These are phyloP conservation scores for Diaporthe batatas DNA, from an alignment of 2,329 filamentous ascomycete species.

Conservation along the genomic window DNA sequence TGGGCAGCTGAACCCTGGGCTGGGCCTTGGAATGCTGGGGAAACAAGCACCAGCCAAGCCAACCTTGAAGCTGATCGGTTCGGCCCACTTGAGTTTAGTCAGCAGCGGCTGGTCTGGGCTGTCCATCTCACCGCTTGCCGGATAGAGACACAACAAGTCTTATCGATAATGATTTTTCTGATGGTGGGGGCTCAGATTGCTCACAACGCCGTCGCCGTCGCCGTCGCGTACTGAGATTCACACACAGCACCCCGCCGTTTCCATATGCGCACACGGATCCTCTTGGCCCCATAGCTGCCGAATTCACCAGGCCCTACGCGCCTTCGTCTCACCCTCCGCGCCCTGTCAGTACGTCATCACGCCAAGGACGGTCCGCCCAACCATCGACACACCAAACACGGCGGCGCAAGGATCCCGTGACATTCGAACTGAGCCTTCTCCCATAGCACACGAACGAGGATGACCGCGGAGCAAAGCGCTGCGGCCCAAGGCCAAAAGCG, in stretches of 20 bases:
- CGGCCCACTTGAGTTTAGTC: not conserved
- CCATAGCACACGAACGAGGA: not conserved
- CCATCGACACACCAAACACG: not conserved
- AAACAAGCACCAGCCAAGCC: conserved; percentile 21
- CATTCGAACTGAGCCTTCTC: not conserved
- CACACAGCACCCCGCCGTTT: not conserved
- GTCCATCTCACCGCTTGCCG: not conserved
- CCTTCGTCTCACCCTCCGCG: fast-evolving
- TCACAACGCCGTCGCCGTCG: not conserved
- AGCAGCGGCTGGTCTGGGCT: fast-evolving
- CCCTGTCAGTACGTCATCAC: not conserved
- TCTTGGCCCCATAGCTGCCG: not conserved
- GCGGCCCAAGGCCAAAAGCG: conserved; percentile 64
- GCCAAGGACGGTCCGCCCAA: not conserved
- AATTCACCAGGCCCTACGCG: no score
- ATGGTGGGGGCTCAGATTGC: conserved; percentile 16
- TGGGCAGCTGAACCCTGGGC: not conserved
- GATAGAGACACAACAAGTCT: not conserved
- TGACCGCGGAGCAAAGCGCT: conserved; percentile 12
- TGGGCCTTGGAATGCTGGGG: not conserved
- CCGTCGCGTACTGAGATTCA: not conserved
- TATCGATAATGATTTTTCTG: conserved; percentile 29
- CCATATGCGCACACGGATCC: no score
- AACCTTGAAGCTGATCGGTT: not conserved
- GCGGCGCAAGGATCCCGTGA: not conserved